These are phyloP conservation scores for Syzygium jambos DNA, from an alignment of 345 rosid species.

Conservation along the genomic window DNA sequence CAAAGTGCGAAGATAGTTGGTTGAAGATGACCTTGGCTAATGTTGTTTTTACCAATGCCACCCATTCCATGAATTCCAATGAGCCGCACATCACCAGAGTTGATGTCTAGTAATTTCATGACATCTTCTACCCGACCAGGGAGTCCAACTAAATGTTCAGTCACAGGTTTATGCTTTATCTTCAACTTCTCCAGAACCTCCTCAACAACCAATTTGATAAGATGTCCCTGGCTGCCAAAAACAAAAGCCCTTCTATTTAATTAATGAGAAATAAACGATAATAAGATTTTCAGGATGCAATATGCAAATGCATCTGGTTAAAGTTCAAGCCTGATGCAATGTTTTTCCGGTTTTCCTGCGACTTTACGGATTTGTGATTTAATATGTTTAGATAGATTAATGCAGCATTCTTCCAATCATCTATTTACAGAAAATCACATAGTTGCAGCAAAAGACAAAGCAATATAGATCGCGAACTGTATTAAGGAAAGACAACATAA, in stretches of 20 bases:
- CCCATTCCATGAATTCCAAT: neutral
- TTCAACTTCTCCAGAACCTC: neutral
- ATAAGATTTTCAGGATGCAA: neutral
- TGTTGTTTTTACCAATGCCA: neutral
- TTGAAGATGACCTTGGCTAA: neutral
- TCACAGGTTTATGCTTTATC: neutral
- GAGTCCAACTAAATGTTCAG: neutral
- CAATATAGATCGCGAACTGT: neutral
- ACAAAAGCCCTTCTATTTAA: neutral
- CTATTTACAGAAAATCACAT: neutral
- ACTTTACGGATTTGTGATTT: neutral
- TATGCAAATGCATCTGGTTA: neutral
- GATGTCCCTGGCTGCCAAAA: neutral
- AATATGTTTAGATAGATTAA: neutral
- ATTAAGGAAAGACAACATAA: neutral
- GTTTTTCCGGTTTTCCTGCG: neutral
- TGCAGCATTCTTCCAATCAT: neutral
- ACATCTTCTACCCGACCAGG: neutral
- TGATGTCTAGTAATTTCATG: neutral
- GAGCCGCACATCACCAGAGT: neutral
- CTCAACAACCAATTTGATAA: neutral
- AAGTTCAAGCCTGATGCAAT: neutral
- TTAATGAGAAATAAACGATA: neutral
- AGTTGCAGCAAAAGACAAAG: neutral
- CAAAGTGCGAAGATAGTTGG: neutral